Evolutionary conservation across 1,284 basidiomycete genomes (phyloP), one percentile per base, ranked within the genome.

Genomic region (Rhodotorula sp.): DNA sequence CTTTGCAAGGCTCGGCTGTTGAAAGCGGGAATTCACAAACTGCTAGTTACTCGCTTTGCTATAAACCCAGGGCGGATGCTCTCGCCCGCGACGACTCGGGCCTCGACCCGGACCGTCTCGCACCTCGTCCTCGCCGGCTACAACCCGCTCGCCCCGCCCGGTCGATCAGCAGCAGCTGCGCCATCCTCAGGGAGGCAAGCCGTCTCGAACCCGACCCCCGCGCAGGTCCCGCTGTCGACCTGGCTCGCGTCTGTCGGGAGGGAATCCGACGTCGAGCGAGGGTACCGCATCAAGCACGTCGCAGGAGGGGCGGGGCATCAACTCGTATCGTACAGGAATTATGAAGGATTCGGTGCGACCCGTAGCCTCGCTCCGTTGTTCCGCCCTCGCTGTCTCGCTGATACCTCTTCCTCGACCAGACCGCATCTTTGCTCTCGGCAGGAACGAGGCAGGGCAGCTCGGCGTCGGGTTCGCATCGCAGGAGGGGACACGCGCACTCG

Each of bases 371-470:
- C 34, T 8, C 34, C 34, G 7, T 34, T 34, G 7, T 5, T 8
- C 34, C 34, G 5, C 34, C 5, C 34, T 3, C 7, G 34, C 34
- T 34, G 34, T 8, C 34, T 34, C 34, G 34, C 34, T 34, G 34
- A 34, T 34, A 28, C n/a, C 54, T 15, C 54, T 23, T n/a, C n/a
- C 26, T 14, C 28, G 4, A 28, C 26, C 26, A 55, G 75, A 77
- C 52, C 60, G 73, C 15, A 63, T 76, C 18, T 65, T 78, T 26
- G 75, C 72, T 8, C 66, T 75, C 18, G 77, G 77, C 1, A 58
- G 76, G 31, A 78, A 78, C 64, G 77, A 77, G 62, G 47, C 55
- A 1, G 77, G 73, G 1, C 76, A 78, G 57, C 68, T 78, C 26
- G 77, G 76, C 1, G 47, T 77, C 3, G 77, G 74, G 2, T 78